Evolutionary conservation across 2,329 filamentous ascomycete species (phyloP).

Genomic region (Arthroderma uncinatum): DNA sequence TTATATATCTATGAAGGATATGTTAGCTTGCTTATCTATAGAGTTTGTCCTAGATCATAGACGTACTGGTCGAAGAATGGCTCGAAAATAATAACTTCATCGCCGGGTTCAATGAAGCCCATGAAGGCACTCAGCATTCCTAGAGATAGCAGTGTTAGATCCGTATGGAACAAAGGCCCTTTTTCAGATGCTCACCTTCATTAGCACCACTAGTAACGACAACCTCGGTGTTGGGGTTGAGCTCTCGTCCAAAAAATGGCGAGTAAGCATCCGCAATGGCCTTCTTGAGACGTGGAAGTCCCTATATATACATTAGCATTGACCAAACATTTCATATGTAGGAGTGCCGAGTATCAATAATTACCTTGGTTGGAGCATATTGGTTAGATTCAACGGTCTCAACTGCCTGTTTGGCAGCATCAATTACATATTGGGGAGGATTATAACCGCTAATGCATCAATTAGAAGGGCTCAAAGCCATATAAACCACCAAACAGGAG

Average conservation of each 20-base stretch:
- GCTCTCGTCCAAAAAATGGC: constrained; percentile 66
- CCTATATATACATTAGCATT: constrained; percentile 32
- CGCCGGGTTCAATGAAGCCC: constrained; percentile 87
- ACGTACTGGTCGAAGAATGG: constrained; percentile 91
- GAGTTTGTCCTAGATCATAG: constrained; percentile 34
- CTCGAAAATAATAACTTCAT: constrained; percentile 96
- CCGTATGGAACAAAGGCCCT: not conserved
- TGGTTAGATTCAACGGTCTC: constrained; percentile 95
- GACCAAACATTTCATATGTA: not conserved
- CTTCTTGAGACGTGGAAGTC: constrained; percentile 80
- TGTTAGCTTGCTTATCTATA: constrained; percentile 2
- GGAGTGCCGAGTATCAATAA: not conserved
- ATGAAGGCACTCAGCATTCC: constrained; percentile 96
- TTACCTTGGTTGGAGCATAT: constrained; percentile 80
- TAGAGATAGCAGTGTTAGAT: constrained; percentile 18
- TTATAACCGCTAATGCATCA: constrained; percentile 59
- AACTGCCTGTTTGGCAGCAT: constrained; percentile 82
- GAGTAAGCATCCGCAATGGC: constrained; percentile 89
- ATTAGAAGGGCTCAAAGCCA: not conserved
- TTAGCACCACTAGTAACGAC: constrained; percentile 69
- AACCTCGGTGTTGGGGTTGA: constrained; percentile 85
- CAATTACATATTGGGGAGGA: constrained; percentile 76
- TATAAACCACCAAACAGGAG: not conserved
- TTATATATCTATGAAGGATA: constrained; percentile 57
- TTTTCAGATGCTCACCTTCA: constrained; percentile 27